Percentiles rank a stretch among this genome's conserved stretches.
These are phyloP conservation scores for Comarum palustre DNA, from an alignment of 306 rosid genomes.

Conservation along the genomic window DNA sequence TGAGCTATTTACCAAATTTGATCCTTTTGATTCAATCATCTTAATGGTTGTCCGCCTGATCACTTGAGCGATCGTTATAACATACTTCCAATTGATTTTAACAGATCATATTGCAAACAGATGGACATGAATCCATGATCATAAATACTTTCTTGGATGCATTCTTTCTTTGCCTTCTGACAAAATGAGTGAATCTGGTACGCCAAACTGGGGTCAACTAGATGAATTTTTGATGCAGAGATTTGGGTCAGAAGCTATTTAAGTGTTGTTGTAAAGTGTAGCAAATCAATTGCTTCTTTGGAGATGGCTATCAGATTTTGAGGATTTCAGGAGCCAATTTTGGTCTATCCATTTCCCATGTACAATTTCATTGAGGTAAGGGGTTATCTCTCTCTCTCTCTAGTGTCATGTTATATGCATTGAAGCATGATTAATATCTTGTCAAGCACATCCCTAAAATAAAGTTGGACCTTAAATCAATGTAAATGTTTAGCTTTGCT, in stretches of 20 bases:
- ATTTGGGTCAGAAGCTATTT: conserved; percentile 70
- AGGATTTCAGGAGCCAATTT: conserved; percentile 34
- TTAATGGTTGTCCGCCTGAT: too few species aligned
- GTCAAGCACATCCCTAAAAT: background rate
- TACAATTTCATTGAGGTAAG: conserved; percentile 41
- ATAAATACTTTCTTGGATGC: conserved; percentile 88
- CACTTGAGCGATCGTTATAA: too few species aligned
- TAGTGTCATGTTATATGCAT: background rate
- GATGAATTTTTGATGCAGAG: conserved; percentile 82
- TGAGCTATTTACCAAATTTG: too few species aligned
- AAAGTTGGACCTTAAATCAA: background rate
- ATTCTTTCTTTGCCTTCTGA: conserved; percentile 85
- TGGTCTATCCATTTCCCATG: conserved; percentile 33
- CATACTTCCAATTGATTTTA: too few species aligned
- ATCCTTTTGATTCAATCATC: too few species aligned
- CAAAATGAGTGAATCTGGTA: conserved; percentile 55
- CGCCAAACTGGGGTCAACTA: conserved; percentile 92
- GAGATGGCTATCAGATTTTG: conserved; percentile 44
- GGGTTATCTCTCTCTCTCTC: background rate
- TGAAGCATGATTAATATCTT: background rate
- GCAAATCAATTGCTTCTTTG: conserved; percentile 43
- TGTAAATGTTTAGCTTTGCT: background rate
- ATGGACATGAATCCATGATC: too few species aligned
- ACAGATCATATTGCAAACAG: too few species aligned
- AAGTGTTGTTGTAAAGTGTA: conserved; percentile 41